These are phyloP conservation scores for Metschnikowia colocasiae DNA, from an alignment of 805 yeast species.

Conservation along the genomic window DNA sequence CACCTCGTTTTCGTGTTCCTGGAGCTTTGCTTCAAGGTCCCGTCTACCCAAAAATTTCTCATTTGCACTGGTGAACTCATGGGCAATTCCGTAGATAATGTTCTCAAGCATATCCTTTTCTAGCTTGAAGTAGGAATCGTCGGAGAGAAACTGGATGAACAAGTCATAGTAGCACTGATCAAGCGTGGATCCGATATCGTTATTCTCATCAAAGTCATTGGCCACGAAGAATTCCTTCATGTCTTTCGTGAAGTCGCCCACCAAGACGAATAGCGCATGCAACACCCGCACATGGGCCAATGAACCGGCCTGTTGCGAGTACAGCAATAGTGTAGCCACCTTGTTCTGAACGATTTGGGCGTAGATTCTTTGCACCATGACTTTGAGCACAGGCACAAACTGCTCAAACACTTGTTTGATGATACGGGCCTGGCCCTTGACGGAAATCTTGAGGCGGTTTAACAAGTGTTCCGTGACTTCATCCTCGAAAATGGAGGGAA, in stretches of 20 bases:
- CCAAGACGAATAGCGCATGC: conserved; percentile 58
- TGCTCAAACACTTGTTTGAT: conserved; percentile 71
- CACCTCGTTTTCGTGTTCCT: conserved; percentile 29
- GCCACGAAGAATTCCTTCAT: conserved; percentile 57
- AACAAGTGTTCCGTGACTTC: conserved; percentile 50
- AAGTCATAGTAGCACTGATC: conserved; percentile 73
- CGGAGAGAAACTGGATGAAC: conserved; percentile 65
- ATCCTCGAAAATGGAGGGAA: conserved; percentile 46
- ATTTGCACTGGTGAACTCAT: conserved; percentile 39
- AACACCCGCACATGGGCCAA: conserved; percentile 74
- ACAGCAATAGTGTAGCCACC: conserved; percentile 55
- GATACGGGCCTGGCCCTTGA: conserved; percentile 68
- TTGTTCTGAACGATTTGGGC: conserved; percentile 64
- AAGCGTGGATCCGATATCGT: conserved; percentile 45
- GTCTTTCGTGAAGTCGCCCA: conserved; percentile 59
- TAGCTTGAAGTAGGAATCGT: conserved; percentile 61
- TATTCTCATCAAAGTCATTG: conserved; percentile 46
- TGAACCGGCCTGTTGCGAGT: conserved; percentile 58
- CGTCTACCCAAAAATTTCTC: conserved; percentile 35
- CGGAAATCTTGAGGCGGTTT: conserved; percentile 50
- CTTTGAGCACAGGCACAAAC: conserved; percentile 62
- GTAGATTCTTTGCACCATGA: conserved; percentile 71
- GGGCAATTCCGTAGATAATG: conserved; percentile 43
- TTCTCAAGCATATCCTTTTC: conserved; percentile 70
- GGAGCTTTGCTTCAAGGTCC: conserved; percentile 34